Percentiles rank a stretch among this genome's conserved stretches.
Evolutionary conservation across 176 grass and related monocot species (phyloP).

Genomic region (Saccharum spontaneum): DNA sequence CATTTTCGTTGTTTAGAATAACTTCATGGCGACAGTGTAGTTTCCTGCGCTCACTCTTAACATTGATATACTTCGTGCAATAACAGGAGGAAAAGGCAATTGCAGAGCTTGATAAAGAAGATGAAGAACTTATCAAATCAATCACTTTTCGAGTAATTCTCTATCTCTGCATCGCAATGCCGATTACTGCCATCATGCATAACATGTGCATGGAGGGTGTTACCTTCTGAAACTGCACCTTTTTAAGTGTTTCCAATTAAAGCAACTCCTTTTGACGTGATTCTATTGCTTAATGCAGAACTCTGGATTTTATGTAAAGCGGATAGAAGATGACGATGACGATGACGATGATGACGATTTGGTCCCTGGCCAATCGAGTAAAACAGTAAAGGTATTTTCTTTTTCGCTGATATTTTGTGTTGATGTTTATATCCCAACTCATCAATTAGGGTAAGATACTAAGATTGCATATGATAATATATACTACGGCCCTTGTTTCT

Average conservation of each 20-base stretch:
- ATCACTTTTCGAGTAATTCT: conserved; percentile 76
- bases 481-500: background rate
- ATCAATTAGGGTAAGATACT: background rate
- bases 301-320: conserved; percentile 84
- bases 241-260: background rate
- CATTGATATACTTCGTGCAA: conserved; percentile 14
- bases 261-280: background rate
- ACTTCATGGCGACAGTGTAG: background rate
- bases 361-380: conserved; percentile 26
- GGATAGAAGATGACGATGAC: conserved; percentile 64
- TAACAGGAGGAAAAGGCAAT: conserved; percentile 60
- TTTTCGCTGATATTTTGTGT: conserved; percentile 2
- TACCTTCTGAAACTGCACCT: background rate
- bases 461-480: background rate
- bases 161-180: conserved; percentile 19
- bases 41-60: conserved; percentile 4
- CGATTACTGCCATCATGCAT: conserved; percentile 22
- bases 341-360: conserved; percentile 43
- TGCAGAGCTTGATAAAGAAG: conserved; percentile 87
- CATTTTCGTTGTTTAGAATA: background rate
- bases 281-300: conserved; percentile 42
- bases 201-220: background rate
- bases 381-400: conserved; percentile 34
- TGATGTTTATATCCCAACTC: background rate
- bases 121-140: conserved; percentile 84